Evolutionary conservation across 1,284 basidiomycete species (phyloP).

Genomic region (Cystobasidiaceae sp.): DNA sequence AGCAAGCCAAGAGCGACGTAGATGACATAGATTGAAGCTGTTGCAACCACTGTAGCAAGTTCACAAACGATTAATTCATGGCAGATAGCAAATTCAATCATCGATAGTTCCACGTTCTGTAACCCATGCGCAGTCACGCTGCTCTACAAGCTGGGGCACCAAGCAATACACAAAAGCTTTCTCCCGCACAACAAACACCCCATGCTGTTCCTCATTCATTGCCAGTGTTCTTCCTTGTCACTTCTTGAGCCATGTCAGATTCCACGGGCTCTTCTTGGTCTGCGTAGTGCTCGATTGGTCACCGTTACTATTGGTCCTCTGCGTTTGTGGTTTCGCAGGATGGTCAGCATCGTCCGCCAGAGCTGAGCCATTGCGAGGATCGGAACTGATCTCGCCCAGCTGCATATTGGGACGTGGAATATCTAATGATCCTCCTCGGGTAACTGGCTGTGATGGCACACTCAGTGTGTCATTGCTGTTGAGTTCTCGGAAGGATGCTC

Average conservation of each 20-base stretch:
- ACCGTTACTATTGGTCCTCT: not conserved
- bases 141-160: no score
- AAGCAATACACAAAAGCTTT: no score
- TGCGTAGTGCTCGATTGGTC: not conserved
- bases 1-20: no score
- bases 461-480: not conserved
- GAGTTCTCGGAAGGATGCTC: constrained; percentile 6
- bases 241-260: constrained; percentile 29
- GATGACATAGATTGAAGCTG: no score
- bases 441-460: not conserved
- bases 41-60: no score
- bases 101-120: no score
- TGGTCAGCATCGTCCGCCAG: constrained; percentile 1
- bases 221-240: not conserved
- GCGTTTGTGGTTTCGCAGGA: not conserved
- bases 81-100: no score
- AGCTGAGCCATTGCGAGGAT: not conserved
- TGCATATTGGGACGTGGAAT: constrained; percentile 20
- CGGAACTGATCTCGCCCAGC: constrained; percentile 4
- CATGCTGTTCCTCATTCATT: not conserved
- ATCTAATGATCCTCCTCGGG: constrained; percentile 15
- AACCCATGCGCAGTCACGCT: no score
- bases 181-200: not conserved
- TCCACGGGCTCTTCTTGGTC: constrained; percentile 26
- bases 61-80: no score